Percentiles rank a stretch among this genome's conserved stretches.
phyloP scores from a whole-genome alignment of 2,329 filamentous ascomycete species.

The Calonectria hawksworthii region DNA sequence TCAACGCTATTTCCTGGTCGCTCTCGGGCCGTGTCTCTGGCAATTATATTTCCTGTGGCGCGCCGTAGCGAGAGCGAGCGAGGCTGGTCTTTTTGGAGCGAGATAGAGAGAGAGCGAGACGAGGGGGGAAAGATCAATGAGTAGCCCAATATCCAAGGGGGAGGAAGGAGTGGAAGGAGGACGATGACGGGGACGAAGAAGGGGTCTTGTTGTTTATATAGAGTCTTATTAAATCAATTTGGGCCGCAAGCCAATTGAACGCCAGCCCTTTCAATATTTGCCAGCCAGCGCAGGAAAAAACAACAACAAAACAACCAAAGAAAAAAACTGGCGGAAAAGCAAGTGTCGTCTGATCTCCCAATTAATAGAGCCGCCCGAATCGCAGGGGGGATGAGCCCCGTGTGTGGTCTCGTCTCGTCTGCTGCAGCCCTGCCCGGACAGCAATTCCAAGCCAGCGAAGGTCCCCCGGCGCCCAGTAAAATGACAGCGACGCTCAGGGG shows the following conservation, averaged over 20 bases:
- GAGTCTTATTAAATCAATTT: not conserved
- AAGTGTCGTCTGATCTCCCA: conserved; percentile 39
- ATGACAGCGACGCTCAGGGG: conserved; percentile 18
- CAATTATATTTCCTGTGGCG: not conserved
- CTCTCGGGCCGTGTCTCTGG: not conserved
- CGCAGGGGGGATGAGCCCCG: not conserved
- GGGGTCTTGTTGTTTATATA: conserved; percentile 2
- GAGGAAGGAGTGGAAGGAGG: not conserved
- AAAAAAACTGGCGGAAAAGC: conserved; percentile 16
- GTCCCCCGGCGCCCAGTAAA: conserved; percentile 11
- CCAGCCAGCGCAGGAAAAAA: not conserved
- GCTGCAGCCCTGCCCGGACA: conserved; percentile 4
- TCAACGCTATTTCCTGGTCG: not conserved
- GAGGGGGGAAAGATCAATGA: not conserved
- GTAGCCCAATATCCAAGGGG: not conserved
- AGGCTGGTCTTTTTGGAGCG: not conserved
- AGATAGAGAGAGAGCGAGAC: not conserved
- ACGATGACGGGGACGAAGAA: not conserved
- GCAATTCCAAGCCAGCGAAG: not conserved
- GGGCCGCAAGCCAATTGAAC: not conserved
- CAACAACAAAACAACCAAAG: not conserved
- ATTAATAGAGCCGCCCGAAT: conserved; percentile 22
- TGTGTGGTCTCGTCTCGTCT: not conserved
- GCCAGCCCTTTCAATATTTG: not conserved
- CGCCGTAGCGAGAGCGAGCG: not conserved